A percentile compares a stretch with the other conserved stretches of the same genome.
phyloP scores from a whole-genome alignment of 2,329 filamentous ascomycete genomes.

The Sclerotinia borealis region DNA sequence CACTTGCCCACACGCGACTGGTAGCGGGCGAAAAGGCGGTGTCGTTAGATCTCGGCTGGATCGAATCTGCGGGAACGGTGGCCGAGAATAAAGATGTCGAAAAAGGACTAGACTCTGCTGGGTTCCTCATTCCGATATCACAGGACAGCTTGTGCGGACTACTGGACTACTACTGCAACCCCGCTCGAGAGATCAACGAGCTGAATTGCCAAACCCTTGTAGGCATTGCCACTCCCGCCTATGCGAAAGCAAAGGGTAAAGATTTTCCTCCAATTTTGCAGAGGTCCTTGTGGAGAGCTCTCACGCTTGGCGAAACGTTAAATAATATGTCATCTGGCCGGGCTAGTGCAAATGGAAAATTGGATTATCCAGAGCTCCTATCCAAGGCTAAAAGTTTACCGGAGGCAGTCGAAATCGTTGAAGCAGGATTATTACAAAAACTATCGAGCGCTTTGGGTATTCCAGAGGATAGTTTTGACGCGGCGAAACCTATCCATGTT shows the following conservation, averaged over 20 bases:
- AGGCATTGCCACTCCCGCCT: too few species aligned
- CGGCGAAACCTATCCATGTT: too few species aligned
- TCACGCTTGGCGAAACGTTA: background rate
- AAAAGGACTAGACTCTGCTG: constrained; percentile 23
- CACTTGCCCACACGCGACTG: background rate
- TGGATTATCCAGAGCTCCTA: background rate
- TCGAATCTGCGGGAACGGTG: background rate
- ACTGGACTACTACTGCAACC: constrained; percentile 26
- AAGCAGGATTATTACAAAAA: background rate
- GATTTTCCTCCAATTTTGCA: background rate
- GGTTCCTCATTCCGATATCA: constrained; percentile 38
- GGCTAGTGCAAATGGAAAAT: background rate
- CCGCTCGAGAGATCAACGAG: background rate
- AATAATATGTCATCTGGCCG: background rate
- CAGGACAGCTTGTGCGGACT: constrained; percentile 49
- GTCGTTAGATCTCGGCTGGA: background rate
- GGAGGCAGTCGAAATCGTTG: background rate
- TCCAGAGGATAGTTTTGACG: background rate
- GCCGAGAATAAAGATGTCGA: background rate
- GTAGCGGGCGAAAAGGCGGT: background rate
- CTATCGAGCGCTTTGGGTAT: background rate
- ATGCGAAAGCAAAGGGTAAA: background rate
- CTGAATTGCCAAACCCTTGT: background rate
- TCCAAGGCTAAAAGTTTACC: too few species aligned
- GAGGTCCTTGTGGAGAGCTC: background rate